Conservation (phyloP, 176 grass and related monocot species). For the Cenchrus americanus region DNA sequence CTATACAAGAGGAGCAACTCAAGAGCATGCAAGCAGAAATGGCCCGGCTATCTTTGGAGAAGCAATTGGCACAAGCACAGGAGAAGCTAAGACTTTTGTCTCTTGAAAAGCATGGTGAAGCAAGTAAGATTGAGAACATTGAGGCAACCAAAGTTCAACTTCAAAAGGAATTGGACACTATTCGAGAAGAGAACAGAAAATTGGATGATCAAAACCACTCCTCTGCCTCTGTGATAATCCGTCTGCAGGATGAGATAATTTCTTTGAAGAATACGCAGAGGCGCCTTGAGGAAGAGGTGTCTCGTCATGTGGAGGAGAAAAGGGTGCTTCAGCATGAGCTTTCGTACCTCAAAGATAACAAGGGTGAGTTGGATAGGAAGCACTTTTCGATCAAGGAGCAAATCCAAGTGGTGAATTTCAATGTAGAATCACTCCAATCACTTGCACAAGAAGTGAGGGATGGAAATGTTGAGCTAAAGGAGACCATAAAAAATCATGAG, state of each 20-base stretch:
- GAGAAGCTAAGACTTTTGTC: slow-evolving; percentile 74
- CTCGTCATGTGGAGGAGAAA: slow-evolving; percentile 66
- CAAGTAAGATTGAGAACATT: slow-evolving; percentile 54
- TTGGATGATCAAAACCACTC: slow-evolving; percentile 74
- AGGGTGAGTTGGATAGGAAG: slow-evolving; percentile 63
- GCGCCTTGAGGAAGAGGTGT: slow-evolving; percentile 74
- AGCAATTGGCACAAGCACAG: slow-evolving; percentile 64
- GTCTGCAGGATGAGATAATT: slow-evolving; percentile 90
- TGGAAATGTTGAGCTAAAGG: slow-evolving; percentile 83
- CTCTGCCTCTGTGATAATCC: slow-evolving; percentile 66
- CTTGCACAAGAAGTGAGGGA: slow-evolving; percentile 76
- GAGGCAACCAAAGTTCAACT: slow-evolving; percentile 59
- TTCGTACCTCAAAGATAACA: slow-evolving; percentile 69
- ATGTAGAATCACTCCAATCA: slow-evolving; percentile 79
- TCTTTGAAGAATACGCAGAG: slow-evolving; percentile 65
- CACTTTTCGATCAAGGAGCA: slow-evolving; percentile 71
- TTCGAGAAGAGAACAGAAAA: slow-evolving; percentile 69
- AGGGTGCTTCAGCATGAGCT: slow-evolving; percentile 70
- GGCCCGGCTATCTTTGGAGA: slow-evolving; percentile 62
- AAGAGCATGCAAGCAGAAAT: slow-evolving; percentile 83
- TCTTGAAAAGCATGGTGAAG: slow-evolving; percentile 66
- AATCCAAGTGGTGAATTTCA: slow-evolving; percentile 72
- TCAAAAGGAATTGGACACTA: slow-evolving; percentile 62
- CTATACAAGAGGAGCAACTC: slow-evolving; percentile 78
- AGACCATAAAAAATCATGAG: slow-evolving; percentile 77